Percentiles rank a stretch among this genome's conserved stretches.
These are phyloP conservation scores for Neurospora sp. DNA, from an alignment of 495 filamentous ascomycete species.

Conservation along the genomic window DNA sequence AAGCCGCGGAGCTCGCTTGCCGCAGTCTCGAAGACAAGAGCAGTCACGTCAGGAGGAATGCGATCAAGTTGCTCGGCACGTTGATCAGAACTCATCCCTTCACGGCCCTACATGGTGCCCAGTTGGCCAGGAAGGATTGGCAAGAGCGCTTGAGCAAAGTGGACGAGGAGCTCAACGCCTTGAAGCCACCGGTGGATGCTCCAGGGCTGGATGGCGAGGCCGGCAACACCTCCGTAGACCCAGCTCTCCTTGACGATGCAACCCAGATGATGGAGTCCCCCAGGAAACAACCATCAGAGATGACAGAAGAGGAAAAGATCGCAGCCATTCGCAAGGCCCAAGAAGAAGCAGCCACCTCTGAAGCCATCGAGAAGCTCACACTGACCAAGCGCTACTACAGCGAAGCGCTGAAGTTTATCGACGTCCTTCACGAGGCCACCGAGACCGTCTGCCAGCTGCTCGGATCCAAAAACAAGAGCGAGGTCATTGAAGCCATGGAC, in stretches of 20 bases:
- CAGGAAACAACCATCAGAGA: conserved; percentile 42
- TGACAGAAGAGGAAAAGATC: conserved; percentile 47
- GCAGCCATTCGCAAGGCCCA: conserved; percentile 57
- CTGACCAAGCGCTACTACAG: conserved; percentile 81
- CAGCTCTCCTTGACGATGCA: conserved; percentile 75
- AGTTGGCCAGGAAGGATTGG: conserved; percentile 79
- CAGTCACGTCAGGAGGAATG: conserved; percentile 90
- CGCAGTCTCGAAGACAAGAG: conserved; percentile 94
- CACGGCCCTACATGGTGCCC: conserved; percentile 80
- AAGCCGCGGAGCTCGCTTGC: conserved; percentile 72
- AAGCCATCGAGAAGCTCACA: conserved; percentile 74
- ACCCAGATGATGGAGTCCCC: conserved; percentile 66
- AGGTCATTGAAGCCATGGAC: conserved; percentile 98
- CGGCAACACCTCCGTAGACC: conserved; percentile 52
- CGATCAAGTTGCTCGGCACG: conserved; percentile 81
- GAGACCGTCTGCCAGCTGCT: conserved; percentile 73
- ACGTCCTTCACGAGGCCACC: conserved; percentile 79
- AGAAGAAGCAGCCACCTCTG: conserved; percentile 57
- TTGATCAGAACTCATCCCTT: conserved; percentile 92
- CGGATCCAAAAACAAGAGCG: conserved; percentile 89
- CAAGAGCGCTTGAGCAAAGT: conserved; percentile 64
- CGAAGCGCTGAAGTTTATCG: conserved; percentile 89
- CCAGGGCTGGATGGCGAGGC: conserved; percentile 60
- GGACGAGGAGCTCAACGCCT: conserved; percentile 66
- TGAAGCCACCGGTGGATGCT: conserved; percentile 70